These are phyloP conservation scores for Penicillium macrosclerotiorum DNA, from an alignment of 495 filamentous ascomycete species.

Conservation along the genomic window DNA sequence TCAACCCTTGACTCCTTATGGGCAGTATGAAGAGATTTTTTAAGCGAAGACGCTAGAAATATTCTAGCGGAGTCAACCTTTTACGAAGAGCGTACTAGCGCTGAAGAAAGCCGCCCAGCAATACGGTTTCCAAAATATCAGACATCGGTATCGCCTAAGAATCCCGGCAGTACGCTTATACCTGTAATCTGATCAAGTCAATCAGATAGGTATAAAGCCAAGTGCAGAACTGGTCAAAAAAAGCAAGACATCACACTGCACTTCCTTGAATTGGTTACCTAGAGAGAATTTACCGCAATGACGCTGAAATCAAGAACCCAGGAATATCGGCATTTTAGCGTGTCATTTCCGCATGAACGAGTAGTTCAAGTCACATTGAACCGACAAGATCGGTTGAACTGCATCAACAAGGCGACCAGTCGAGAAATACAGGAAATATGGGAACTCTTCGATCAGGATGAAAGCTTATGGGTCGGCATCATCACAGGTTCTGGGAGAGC, in stretches of 20 bases:
- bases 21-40: background rate
- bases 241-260: no score
- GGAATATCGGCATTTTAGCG: conserved; percentile 26
- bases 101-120: no score
- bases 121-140: no score
- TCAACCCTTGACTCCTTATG: no score
- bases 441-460: conserved; percentile 52
- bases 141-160: no score
- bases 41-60: background rate
- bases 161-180: no score
- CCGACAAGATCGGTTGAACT: conserved; percentile 46
- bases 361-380: conserved; percentile 45
- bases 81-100: no score
- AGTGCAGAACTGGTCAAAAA: no score
- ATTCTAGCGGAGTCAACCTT: background rate
- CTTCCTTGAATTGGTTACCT: no score
- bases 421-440: conserved; percentile 48
- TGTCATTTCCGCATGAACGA: conserved; percentile 43
- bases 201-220: no score
- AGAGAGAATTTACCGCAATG: conserved; percentile 22
- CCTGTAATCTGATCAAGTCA: no score
- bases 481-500: conserved; percentile 55
- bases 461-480: conserved; percentile 50
- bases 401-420: conserved; percentile 46
- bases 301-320: conserved; percentile 16